Conservation (phyloP, 441 rosid genomes). For the Arabidopsis lyrata region DNA sequence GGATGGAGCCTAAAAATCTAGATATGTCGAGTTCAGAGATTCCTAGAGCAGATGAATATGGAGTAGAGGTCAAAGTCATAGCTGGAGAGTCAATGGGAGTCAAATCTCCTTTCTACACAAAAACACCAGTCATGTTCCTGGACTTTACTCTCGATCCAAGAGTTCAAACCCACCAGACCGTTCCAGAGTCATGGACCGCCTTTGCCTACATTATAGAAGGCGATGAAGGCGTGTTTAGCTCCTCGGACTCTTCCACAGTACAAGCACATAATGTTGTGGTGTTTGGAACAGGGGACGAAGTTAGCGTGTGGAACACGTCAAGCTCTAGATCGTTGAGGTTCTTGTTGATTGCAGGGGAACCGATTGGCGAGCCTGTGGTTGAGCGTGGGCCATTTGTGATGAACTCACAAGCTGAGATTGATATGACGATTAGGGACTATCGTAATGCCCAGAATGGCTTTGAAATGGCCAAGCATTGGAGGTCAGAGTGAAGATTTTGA, state of each 20-base stretch:
- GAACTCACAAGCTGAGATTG: conserved; percentile 84
- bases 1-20: conserved; percentile 76
- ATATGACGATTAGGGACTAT: conserved; percentile 73
- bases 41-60: conserved; percentile 59
- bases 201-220: conserved; percentile 76
- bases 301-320: conserved; percentile 72
- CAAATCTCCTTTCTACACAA: conserved; percentile 69
- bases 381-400: conserved; percentile 93
- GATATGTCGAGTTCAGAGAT: conserved; percentile 68
- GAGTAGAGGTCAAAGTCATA: conserved; percentile 67
- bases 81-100: conserved; percentile 95
- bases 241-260: conserved; percentile 46
- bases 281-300: conserved; percentile 67
- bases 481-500: conserved; percentile 49
- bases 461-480: conserved; percentile 79
- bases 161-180: conserved; percentile 57
- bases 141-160: conserved; percentile 74
- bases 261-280: conserved; percentile 63
- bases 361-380: conserved; percentile 76
- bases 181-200: conserved; percentile 79
- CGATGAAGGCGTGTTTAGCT: conserved; percentile 65
- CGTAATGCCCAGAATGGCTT: conserved; percentile 72
- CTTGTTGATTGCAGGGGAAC: conserved; percentile 74
- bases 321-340: conserved; percentile 61
- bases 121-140: conserved; percentile 78